Evolutionary conservation across 768 basidiomycete genomes (phyloP).

Genomic region (Tricholoma sp.): DNA sequence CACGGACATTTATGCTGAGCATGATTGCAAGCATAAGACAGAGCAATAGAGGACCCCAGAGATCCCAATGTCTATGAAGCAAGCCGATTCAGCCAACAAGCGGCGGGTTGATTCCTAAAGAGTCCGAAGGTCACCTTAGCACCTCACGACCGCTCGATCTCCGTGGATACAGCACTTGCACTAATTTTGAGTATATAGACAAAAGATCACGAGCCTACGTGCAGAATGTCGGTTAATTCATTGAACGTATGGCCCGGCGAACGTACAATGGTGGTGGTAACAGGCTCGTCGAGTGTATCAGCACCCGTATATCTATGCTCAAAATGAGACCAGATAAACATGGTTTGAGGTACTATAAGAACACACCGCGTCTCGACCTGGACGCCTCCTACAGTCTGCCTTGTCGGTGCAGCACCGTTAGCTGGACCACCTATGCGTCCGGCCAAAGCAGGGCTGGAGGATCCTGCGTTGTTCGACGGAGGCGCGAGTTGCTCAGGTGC

Average conservation of each 20-base stretch:
- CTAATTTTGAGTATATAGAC: slow-evolving; percentile 88
- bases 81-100: not conserved
- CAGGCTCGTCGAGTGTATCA: slow-evolving; percentile 91
- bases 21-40: slow-evolving; percentile 78
- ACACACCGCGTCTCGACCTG: slow-evolving; percentile 82
- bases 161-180: slow-evolving; percentile 91
- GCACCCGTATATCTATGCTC: slow-evolving; percentile 63
- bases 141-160: slow-evolving; percentile 73
- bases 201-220: slow-evolving; percentile 77
- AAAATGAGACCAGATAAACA: not conserved
- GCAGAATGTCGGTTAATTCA: slow-evolving; percentile 3
- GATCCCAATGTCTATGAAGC: slow-evolving; percentile 81
- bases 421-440: slow-evolving; percentile 67
- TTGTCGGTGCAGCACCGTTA: slow-evolving; percentile 33
- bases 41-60: slow-evolving; percentile 92
- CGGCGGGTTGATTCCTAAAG: not conserved
- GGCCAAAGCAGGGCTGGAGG: slow-evolving; percentile 41
- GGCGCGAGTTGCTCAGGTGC: slow-evolving; percentile 49
- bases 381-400: slow-evolving; percentile 78
- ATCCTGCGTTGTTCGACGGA: slow-evolving; percentile 30
- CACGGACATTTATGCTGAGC: slow-evolving; percentile 74
- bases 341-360: not conserved
- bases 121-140: slow-evolving; percentile 46
- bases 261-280: slow-evolving; percentile 82
- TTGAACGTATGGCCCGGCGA: not conserved